A percentile compares a stretch with the other conserved stretches of the same genome.
Evolutionary conservation across 202 grass and related monocot species (phyloP).

Genomic region (Musa balbisiana): DNA sequence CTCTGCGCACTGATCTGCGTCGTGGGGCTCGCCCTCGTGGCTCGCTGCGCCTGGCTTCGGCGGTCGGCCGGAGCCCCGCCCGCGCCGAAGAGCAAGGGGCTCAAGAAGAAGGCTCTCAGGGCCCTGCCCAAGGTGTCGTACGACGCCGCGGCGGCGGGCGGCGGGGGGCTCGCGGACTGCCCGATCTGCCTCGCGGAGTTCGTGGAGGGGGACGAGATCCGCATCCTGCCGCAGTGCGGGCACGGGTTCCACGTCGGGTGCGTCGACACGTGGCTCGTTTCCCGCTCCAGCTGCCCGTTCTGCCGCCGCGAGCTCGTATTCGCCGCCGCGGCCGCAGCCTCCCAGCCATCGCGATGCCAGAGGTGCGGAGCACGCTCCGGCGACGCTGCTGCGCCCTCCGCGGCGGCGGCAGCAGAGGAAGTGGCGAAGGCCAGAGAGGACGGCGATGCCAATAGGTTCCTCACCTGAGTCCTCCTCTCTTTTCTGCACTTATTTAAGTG

Average conservation of each 20-base stretch:
- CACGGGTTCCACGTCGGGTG: slow-evolving; percentile 13
- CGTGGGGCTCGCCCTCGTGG: slow-evolving; percentile 22
- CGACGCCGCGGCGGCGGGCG: background rate
- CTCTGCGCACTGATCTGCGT: slow-evolving; percentile 19
- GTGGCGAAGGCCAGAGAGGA: slow-evolving; percentile 8
- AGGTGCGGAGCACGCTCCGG: background rate
- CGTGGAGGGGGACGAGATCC: slow-evolving; percentile 17
- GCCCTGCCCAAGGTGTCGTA: slow-evolving; percentile 2
- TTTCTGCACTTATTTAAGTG: background rate
- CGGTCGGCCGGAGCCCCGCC: background rate
- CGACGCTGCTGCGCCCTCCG: background rate
- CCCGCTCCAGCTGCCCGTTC: slow-evolving; percentile 9
- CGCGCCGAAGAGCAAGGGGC: slow-evolving; percentile 3
- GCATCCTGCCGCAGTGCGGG: slow-evolving; percentile 19
- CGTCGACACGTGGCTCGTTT: slow-evolving; percentile 15
- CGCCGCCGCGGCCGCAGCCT: background rate
- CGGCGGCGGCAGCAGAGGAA: background rate
- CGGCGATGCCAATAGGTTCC: background rate
- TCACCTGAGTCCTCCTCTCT: background rate
- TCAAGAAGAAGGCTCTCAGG: slow-evolving; percentile 15
- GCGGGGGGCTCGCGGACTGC: slow-evolving; percentile 5
- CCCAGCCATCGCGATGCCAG: background rate
- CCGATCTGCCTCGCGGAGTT: slow-evolving; percentile 22
- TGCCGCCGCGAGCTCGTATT: slow-evolving; percentile 14
- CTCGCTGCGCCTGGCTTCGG: slow-evolving; percentile 15